These are phyloP conservation scores for Alopecurus myosuroides DNA, from an alignment of 176 grass and related monocot species.

Conservation along the genomic window DNA sequence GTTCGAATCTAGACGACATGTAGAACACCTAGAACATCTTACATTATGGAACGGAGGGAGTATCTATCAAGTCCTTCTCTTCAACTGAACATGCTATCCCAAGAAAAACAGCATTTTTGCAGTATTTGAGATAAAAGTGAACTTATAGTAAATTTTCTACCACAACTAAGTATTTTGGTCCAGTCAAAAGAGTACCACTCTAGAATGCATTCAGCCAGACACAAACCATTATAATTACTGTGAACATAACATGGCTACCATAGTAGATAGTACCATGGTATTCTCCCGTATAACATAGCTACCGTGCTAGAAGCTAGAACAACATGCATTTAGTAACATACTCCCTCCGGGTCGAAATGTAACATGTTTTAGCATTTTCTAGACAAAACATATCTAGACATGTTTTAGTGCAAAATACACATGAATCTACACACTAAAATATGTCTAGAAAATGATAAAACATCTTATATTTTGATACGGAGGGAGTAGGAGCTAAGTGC, in stretches of 20 bases:
- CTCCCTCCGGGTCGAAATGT: no score
- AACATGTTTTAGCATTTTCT: no score
- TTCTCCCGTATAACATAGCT: not conserved
- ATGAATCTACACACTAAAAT: no score
- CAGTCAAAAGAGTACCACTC: not conserved
- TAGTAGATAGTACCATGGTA: not conserved
- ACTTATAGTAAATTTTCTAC: not conserved
- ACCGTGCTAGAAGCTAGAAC: not conserved
- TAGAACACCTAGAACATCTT: no score
- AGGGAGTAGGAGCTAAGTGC: no score
- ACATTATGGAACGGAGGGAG: no score
- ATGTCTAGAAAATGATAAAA: no score
- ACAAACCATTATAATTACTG: not conserved
- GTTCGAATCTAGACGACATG: no score
- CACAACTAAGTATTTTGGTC: not conserved
- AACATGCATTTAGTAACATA: not conserved
- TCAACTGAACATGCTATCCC: slow-evolving; percentile 55
- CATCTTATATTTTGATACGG: no score
- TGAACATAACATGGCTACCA: not conserved
- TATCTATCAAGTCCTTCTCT: slow-evolving; percentile 42
- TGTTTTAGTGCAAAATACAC: no score
- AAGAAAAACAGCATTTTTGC: slow-evolving; percentile 48
- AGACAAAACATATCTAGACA: no score
- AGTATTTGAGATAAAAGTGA: slow-evolving; percentile 72
- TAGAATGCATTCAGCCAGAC: not conserved